phyloP scores from a whole-genome alignment of 148 eudicot genomes.

The Limonium bicolor region DNA sequence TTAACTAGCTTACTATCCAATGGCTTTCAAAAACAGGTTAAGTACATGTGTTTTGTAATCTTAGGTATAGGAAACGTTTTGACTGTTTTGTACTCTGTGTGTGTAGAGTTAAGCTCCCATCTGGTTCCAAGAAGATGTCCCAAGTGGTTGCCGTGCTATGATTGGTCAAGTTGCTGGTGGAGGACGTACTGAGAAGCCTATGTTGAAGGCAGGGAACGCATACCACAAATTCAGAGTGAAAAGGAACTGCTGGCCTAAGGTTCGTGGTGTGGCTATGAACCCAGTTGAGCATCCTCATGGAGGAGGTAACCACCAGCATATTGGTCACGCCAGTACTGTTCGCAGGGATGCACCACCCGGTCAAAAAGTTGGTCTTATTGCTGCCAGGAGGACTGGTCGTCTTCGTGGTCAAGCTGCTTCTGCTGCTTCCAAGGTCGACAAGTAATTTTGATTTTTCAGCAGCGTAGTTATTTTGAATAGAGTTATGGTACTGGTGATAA shows the following conservation, averaged over 20 bases:
- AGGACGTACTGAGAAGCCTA: constrained; percentile 10
- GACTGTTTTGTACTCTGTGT: too few relatives aligned
- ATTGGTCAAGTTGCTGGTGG: constrained; percentile 15
- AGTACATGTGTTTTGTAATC: too few relatives aligned
- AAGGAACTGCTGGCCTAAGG: constrained; percentile 15
- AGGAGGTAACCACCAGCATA: neutral
- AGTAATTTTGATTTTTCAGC: too few relatives aligned
- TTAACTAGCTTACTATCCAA: too few relatives aligned
- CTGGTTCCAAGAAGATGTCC: constrained; percentile 9
- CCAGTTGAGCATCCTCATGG: constrained; percentile 1
- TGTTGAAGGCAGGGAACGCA: constrained; percentile 10
- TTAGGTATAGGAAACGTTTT: too few relatives aligned
- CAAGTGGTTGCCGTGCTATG: constrained; percentile 12
- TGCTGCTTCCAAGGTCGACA: neutral
- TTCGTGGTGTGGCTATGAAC: constrained; percentile 16
- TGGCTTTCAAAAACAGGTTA: too few relatives aligned
- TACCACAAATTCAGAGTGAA: constrained; percentile 12
- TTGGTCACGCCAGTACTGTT: constrained; percentile 4
- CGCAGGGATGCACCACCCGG: constrained; percentile 10
- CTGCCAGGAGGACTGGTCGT: neutral
- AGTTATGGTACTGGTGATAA: too few relatives aligned
- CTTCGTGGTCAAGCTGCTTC: neutral
- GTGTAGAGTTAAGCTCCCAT: constrained; percentile 6
- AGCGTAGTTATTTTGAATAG: too few relatives aligned
- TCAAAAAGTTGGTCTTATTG: neutral